phyloP scores from a whole-genome alignment of 345 rosid genomes.

The Eucalyptus regnans region DNA sequence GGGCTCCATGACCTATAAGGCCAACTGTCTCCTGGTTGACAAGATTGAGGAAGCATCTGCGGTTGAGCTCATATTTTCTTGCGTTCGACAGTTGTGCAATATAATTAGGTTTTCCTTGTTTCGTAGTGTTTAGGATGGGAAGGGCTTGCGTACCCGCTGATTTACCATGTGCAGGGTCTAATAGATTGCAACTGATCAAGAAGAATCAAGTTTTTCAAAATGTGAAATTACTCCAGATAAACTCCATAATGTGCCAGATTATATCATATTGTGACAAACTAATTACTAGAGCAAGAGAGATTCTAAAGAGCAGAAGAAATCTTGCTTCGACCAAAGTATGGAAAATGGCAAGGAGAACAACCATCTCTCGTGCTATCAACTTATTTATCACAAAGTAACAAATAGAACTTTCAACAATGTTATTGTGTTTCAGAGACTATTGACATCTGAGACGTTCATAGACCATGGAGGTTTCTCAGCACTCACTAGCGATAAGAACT shows the following conservation, averaged over 20 bases:
- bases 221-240: neutral
- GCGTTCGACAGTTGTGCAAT: slow-evolving; percentile 40
- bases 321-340: neutral
- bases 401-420: too few relatives aligned
- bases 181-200: neutral
- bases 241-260: neutral
- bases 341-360: neutral
- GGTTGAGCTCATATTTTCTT: slow-evolving; percentile 36
- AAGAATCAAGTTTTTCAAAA: neutral
- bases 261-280: neutral
- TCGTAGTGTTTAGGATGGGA: neutral
- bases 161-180: neutral
- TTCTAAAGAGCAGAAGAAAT: neutral
- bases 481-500: too few relatives aligned
- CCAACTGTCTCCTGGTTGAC: slow-evolving; percentile 32
- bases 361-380: neutral
- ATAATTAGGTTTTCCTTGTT: neutral
- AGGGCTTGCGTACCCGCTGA: neutral
- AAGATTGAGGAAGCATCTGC: slow-evolving; percentile 31
- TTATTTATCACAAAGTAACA: neutral
- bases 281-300: neutral
- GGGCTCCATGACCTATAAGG: slow-evolving; percentile 73
- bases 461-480: too few relatives aligned
- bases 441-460: neutral
- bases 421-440: too few relatives aligned